A percentile compares a stretch with the other conserved stretches of the same genome.
Conservation (phyloP, 2,329 filamentous ascomycete species). For the Emmonsia crescens region DNA sequence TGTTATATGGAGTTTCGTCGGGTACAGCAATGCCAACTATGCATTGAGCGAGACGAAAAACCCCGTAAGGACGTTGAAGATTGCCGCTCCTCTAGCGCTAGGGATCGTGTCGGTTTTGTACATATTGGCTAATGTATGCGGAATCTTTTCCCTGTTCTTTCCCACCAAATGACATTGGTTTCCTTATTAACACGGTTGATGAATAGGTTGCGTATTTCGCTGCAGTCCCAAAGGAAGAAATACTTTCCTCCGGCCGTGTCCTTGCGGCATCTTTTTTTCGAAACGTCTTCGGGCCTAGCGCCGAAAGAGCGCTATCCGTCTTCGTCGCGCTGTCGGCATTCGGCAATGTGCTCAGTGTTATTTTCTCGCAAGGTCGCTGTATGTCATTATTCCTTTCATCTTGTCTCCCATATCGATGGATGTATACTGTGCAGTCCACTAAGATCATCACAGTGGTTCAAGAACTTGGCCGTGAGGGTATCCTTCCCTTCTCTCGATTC, state of each 20-base stretch:
- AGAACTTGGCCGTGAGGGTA: constrained; percentile 55
- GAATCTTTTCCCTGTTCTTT: constrained; percentile 47
- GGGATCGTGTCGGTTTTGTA: constrained; percentile 50
- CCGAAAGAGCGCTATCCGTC: constrained; percentile 51
- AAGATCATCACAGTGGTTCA: constrained; percentile 17
- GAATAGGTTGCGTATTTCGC: constrained; percentile 40
- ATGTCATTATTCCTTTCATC: constrained; percentile 16
- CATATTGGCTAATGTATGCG: constrained; percentile 54
- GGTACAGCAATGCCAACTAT: constrained; percentile 32
- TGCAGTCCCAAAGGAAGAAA: constrained; percentile 41
- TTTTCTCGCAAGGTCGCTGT: constrained; percentile 50
- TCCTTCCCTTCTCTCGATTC: constrained; percentile 51
- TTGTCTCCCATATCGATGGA: no score
- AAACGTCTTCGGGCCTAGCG: constrained; percentile 39
- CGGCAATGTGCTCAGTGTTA: constrained; percentile 56
- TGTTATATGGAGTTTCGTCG: constrained; percentile 60
- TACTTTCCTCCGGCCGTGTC: constrained; percentile 38
- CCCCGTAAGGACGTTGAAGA: constrained; percentile 53
- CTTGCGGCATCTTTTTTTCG: constrained; percentile 45
- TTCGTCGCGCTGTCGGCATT: constrained; percentile 59
- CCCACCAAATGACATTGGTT: constrained; percentile 21
- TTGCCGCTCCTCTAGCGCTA: constrained; percentile 53
- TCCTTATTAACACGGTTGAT: neutral
- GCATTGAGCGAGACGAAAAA: constrained; percentile 53
- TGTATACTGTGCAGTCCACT: constrained; percentile 7